phyloP scores from a whole-genome alignment of 306 rosid genomes.

The Rosa chinensis region DNA sequence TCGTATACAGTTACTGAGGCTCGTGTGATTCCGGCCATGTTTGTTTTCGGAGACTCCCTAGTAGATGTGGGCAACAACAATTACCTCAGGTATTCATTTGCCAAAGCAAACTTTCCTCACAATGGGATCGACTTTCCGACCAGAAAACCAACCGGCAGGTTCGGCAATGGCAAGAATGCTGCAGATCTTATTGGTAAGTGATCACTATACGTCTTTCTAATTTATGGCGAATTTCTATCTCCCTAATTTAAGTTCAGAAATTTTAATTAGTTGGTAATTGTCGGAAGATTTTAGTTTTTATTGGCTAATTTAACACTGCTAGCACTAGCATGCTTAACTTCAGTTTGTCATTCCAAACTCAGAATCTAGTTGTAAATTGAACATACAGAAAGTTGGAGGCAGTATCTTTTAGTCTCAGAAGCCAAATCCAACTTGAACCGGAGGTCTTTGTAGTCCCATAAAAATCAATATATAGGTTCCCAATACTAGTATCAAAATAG shows the following conservation, averaged over 20 bases:
- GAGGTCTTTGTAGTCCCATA: neutral
- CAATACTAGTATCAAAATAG: too few species aligned
- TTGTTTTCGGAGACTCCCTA: conserved; percentile 44
- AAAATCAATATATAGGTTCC: too few species aligned
- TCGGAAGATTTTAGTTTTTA: neutral
- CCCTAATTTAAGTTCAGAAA: neutral
- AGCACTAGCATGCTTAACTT: neutral
- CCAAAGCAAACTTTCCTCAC: conserved; percentile 59
- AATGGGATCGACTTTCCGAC: conserved; percentile 69
- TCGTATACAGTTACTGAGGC: neutral
- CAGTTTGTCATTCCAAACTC: neutral
- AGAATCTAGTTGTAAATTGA: neutral
- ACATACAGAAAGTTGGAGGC: neutral
- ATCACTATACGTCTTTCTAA: neutral
- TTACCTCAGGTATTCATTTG: conserved; percentile 25
- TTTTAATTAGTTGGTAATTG: neutral
- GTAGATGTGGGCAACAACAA: conserved; percentile 54
- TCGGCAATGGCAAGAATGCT: conserved; percentile 75
- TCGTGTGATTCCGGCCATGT: conserved; percentile 34
- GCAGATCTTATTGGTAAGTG: conserved; percentile 62
- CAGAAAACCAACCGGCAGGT: conserved; percentile 56
- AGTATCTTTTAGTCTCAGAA: neutral
- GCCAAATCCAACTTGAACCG: neutral
- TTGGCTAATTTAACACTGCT: neutral
- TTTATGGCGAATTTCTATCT: neutral